Base-by-base conservation (phyloP, 768 basidiomycete species). In the Steccherinum ochraceum region DNA sequence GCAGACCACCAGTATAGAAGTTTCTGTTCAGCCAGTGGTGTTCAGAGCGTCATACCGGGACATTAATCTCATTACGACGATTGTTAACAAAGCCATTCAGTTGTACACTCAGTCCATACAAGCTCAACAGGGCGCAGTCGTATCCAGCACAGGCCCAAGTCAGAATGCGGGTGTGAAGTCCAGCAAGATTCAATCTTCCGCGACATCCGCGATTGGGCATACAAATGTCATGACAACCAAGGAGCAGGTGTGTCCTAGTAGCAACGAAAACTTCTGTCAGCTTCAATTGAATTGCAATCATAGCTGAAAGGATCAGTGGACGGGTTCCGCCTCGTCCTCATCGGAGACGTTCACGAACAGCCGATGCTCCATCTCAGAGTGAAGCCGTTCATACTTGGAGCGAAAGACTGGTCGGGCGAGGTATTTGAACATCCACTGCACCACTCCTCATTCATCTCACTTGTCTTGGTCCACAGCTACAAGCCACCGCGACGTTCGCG, bases 11-110 rank as follows among this genome's bases (percentile, higher is more conserved):
- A 91, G 75, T 60, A 85, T 97, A 52, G 93, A 96, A 62, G 63
- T 93, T n/a, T 72, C 77, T 16, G 70, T 82, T 21, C 86, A 89
- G 53, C 87, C 93, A 1, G 78, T 99, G 57, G 79, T 97, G 49
- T 86, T 99, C 65, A 80, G 96, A 21, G 92, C 92, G n/a, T 97
- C 95, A 0, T 93, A 93, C 61, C 81, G 91, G 18, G 96, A 99
- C 63, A 90, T 98, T 64, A 81, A 80, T 56, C 78, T 98, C 56
- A 97, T 98, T 56, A 83, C 78, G 43, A 72, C 82, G 3, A 94
- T 95, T 54, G 77, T 89, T 58, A 91, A 92, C 64, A 91, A 86
- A 54, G 96, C 93, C 0, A 69, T 90, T 27, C 84, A 86, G 51
- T 73, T 93, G n/a, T 93, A 89, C 56, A 67, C 69, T 48, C 55